Evolutionary conservation across 2,329 filamentous ascomycete genomes (phyloP), one percentile per base, ranked within the genome.

Genomic region (Stachybotrys chlorohalonatus): DNA sequence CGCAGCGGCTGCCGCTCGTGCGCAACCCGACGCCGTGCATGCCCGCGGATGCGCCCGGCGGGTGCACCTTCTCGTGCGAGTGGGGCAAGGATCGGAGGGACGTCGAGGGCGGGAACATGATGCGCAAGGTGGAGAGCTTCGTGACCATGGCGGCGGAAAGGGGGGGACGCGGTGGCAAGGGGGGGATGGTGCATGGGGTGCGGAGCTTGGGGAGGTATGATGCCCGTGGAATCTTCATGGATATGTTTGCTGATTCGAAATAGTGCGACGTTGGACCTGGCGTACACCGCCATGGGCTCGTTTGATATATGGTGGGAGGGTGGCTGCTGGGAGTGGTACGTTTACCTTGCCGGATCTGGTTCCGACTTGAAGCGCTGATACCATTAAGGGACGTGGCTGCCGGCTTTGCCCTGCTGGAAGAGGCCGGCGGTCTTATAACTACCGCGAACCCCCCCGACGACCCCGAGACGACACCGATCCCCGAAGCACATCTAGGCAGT

Each of bases 251-350:
- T 31, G 1, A 30, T 24, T 13, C 6, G 2, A 52, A 7, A 7
- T 4, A 86, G 85, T 63, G 87, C 87, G 8, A 89, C 87, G 1
- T 65, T 91, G 53, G 87, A 90, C 67, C 69, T 91, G 51, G 87
- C 86, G 0, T 91, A 90, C 66, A 82, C 83, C 9, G 87, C 88
- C 11, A 87, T 87, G 79, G 87, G 87, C 0, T 76, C 83, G 0
- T 85, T 90, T 60, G 87, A 91, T 68, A 89, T 90, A 11, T 90
- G 87, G 87, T 91, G 87, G 87, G 87, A 91, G 65, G 87, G 86
- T 3, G 87, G 87, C 0, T 90, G 86, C 63, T 90, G 87, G 87
- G 88, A 90, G 69, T 91, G 87, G 84, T 85, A 62, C 59, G 76
- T 67, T 17, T 6, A 42, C 2, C 3, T 2, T 24, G 3, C 9